Conservation (phyloP, 805 yeast genomes). For the Crinitomyces ghanaensis region DNA sequence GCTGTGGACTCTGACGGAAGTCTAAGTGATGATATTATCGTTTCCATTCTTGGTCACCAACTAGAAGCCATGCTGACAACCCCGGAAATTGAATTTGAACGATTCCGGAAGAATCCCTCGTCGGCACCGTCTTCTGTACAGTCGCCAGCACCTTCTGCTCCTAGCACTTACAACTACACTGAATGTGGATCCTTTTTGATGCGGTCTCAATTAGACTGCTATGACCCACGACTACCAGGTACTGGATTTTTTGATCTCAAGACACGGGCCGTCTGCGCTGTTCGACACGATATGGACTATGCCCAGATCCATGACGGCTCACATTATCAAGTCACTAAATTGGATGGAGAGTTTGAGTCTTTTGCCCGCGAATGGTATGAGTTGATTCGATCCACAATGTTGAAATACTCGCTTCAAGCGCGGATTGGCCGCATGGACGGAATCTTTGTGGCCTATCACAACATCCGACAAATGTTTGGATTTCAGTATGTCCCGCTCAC, state of each 20-base stretch:
- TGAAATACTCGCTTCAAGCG: conserved; percentile 85
- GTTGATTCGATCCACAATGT: conserved; percentile 58
- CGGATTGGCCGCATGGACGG: conserved; percentile 97
- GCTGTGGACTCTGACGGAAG: conserved; percentile 66
- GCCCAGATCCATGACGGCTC: conserved; percentile 47
- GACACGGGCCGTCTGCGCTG: conserved; percentile 81
- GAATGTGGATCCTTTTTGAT: conserved; percentile 55
- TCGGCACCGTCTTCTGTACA: conserved; percentile 9
- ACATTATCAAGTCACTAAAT: conserved; percentile 53
- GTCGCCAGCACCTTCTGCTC: conserved; percentile 5
- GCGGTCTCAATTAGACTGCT: conserved; percentile 87
- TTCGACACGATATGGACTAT: conserved; percentile 63
- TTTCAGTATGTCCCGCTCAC: conserved; percentile 74
- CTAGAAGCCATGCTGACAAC: conserved; percentile 67
- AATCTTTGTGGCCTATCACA: conserved; percentile 84
- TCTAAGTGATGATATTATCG: conserved; percentile 50
- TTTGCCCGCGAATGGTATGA: conserved; percentile 72
- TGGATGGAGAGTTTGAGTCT: conserved; percentile 62
- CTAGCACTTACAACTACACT: conserved; percentile 60
- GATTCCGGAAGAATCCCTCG: conserved; percentile 22
- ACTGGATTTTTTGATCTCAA: conserved; percentile 87
- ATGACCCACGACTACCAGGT: conserved; percentile 68
- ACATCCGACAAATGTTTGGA: conserved; percentile 69
- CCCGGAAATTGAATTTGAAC: conserved; percentile 39
- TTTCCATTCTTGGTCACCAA: conserved; percentile 67